These are phyloP conservation scores for Smithsoniella earleae DNA, from an alignment of 163 green algal genomes.

Conservation along the genomic window DNA sequence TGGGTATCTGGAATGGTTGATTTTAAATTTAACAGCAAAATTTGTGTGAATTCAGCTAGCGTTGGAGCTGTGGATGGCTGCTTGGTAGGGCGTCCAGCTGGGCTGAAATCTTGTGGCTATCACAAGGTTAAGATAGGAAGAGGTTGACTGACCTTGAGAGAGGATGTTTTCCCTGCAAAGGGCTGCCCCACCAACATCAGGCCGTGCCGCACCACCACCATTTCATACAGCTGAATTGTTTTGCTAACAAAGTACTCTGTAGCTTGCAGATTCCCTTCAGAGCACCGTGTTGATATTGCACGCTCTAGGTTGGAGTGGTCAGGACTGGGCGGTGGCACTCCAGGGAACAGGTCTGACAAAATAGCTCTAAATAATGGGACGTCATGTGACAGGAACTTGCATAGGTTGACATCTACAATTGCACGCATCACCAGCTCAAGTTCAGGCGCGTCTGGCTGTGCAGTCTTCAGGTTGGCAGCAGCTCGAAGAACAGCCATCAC, in stretches of 20 bases:
- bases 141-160: slow-evolving; percentile 32
- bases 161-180: slow-evolving; percentile 49
- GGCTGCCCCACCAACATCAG: slow-evolving; percentile 50
- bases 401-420: slow-evolving; percentile 66
- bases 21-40: no score
- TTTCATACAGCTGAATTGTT: slow-evolving; percentile 48
- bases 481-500: slow-evolving; percentile 42
- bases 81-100: no score
- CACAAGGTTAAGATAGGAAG: no score
- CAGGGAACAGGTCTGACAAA: slow-evolving; percentile 63
- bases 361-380: slow-evolving; percentile 49
- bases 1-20: no score
- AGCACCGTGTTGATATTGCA: slow-evolving; percentile 51
- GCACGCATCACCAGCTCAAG: slow-evolving; percentile 65
- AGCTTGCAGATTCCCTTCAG: slow-evolving; percentile 52
- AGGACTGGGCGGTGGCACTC: slow-evolving; percentile 49
- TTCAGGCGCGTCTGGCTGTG: slow-evolving; percentile 45
- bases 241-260: slow-evolving; percentile 53
- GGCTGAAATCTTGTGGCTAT: no score
- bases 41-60: no score
- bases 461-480: slow-evolving; percentile 43
- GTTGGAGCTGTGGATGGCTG: no score
- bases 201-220: slow-evolving; percentile 46
- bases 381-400: slow-evolving; percentile 51
- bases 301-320: slow-evolving; percentile 56